These are phyloP conservation scores for Ceratocystis colombiana DNA, from an alignment of 2,329 filamentous ascomycete genomes.

Conservation along the genomic window DNA sequence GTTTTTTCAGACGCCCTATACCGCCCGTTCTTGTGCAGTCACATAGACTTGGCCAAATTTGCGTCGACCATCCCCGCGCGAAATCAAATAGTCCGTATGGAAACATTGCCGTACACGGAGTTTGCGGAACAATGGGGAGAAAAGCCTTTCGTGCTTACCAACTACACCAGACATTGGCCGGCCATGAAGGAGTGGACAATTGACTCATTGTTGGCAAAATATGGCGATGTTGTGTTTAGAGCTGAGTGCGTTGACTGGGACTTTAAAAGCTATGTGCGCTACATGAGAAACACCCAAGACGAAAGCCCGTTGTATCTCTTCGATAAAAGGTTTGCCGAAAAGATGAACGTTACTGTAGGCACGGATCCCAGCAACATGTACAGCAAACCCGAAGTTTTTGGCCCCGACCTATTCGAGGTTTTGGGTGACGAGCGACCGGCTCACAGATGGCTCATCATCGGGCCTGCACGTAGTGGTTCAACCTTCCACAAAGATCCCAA, in stretches of 20 bases:
- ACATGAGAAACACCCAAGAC: slow-evolving; percentile 69
- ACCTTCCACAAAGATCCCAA: slow-evolving; percentile 86
- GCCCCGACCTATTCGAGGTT: slow-evolving; percentile 72
- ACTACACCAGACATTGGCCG: slow-evolving; percentile 73
- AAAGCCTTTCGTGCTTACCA: slow-evolving; percentile 76
- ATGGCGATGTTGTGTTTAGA: slow-evolving; percentile 60
- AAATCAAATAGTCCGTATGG: slow-evolving; percentile 64
- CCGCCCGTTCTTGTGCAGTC: slow-evolving; percentile 79
- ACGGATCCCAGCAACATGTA: slow-evolving; percentile 48
- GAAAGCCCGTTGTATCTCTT: slow-evolving; percentile 92
- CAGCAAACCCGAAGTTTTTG: slow-evolving; percentile 74
- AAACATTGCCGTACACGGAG: slow-evolving; percentile 58
- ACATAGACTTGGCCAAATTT: slow-evolving; percentile 59
- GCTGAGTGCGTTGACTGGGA: slow-evolving; percentile 93
- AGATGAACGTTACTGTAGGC: slow-evolving; percentile 64
- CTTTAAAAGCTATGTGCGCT: slow-evolving; percentile 66
- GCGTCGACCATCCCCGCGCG: slow-evolving; percentile 57
- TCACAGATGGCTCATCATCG: slow-evolving; percentile 85
- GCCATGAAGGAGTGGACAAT: slow-evolving; percentile 65
- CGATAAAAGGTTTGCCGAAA: slow-evolving; percentile 74
- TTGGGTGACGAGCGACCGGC: slow-evolving; percentile 71
- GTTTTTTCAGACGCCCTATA: slow-evolving; percentile 88
- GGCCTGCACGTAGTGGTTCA: slow-evolving; percentile 75
- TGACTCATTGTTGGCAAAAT: slow-evolving; percentile 53
- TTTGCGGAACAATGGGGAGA: slow-evolving; percentile 69